A percentile compares a stretch with the other conserved stretches of the same genome.
phyloP scores from a whole-genome alignment of 2,329 filamentous ascomycete species.

The Pseudohalonectria lignicola region DNA sequence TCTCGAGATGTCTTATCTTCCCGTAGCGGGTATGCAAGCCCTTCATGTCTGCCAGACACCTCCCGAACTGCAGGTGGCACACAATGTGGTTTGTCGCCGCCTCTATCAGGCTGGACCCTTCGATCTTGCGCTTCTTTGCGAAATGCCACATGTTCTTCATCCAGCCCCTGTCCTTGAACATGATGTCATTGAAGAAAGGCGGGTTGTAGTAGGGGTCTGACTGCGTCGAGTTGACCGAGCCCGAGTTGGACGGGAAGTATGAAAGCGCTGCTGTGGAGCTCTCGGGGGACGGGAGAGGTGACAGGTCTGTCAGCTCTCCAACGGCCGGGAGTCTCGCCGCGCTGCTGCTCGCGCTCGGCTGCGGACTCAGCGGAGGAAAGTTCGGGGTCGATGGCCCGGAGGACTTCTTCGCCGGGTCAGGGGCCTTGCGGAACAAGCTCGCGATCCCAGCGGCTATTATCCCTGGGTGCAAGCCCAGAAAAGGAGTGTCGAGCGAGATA shows the following conservation, averaged over 20 bases:
- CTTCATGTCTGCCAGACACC: conserved; percentile 66
- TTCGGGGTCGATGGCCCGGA: neutral
- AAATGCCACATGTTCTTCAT: conserved; percentile 63
- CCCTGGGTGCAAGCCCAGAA: conserved; percentile 80
- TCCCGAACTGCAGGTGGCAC: conserved; percentile 75
- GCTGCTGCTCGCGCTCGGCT: conserved; percentile 6
- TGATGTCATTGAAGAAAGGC: conserved; percentile 63
- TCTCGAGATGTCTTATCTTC: conserved; percentile 59
- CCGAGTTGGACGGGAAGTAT: conserved; percentile 1
- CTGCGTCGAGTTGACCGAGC: conserved; percentile 3
- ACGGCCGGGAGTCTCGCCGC: conserved; percentile 15
- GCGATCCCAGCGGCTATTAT: conserved; percentile 73
- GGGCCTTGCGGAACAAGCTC: conserved; percentile 55
- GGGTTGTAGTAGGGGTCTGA: conserved; percentile 63
- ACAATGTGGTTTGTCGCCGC: conserved; percentile 65
- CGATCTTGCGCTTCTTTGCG: conserved; percentile 64
- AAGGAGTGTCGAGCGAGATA: conserved; percentile 76
- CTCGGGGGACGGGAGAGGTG: conserved; percentile 10
- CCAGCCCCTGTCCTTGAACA: conserved; percentile 57
- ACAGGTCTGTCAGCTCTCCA: conserved; percentile 11
- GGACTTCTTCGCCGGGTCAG: conserved; percentile 11
- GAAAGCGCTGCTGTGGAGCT: conserved; percentile 4
- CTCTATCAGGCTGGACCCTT: conserved; percentile 45
- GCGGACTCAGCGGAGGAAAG: conserved; percentile 1
- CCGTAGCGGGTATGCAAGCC: conserved; percentile 61